Evolutionary conservation across 2,329 filamentous ascomycete genomes (phyloP).

Genomic region (Rhynchosporium graminicola): DNA sequence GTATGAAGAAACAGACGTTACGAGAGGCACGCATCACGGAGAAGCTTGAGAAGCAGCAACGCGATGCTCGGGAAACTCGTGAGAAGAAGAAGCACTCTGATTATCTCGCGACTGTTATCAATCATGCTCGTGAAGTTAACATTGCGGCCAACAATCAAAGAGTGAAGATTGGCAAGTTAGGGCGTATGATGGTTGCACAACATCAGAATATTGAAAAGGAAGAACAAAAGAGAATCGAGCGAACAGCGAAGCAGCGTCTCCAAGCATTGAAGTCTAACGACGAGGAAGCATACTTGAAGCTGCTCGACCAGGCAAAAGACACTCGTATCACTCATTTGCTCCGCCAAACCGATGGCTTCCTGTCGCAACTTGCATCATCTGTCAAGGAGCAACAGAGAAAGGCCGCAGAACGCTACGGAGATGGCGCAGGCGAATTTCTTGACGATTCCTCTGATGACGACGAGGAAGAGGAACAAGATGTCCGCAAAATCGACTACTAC

Average conservation of each 20-base stretch:
- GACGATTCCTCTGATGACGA: constrained; percentile 66
- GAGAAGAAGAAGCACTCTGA: constrained; percentile 98
- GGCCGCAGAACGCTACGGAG: constrained; percentile 76
- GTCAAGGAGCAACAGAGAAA: constrained; percentile 92
- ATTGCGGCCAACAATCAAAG: constrained; percentile 67
- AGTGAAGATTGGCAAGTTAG: constrained; percentile 79
- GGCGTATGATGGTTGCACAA: constrained; percentile 83
- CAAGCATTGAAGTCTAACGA: constrained; percentile 98
- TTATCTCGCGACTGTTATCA: constrained; percentile 83
- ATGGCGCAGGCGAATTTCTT: constrained; percentile 51
- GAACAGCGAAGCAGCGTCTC: constrained; percentile 98
- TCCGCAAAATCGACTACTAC: constrained; percentile 95
- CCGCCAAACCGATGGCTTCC: constrained; percentile 95
- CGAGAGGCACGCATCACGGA: constrained; percentile 96
- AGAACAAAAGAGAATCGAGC: constrained; percentile 96
- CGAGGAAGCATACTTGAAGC: constrained; percentile 96
- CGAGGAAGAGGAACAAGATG: constrained; percentile 68
- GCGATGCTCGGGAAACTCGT: constrained; percentile 90
- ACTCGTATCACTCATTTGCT: constrained; percentile 98
- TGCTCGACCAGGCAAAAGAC: constrained; percentile 98
- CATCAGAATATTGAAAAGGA: constrained; percentile 98
- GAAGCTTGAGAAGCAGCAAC: constrained; percentile 98
- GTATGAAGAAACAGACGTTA: constrained; percentile 96
- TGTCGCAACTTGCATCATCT: constrained; percentile 91
- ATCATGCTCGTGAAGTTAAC: constrained; percentile 77